Conservation (phyloP, 2,329 filamentous ascomycete species). For the Neurospora crassa region DNA sequence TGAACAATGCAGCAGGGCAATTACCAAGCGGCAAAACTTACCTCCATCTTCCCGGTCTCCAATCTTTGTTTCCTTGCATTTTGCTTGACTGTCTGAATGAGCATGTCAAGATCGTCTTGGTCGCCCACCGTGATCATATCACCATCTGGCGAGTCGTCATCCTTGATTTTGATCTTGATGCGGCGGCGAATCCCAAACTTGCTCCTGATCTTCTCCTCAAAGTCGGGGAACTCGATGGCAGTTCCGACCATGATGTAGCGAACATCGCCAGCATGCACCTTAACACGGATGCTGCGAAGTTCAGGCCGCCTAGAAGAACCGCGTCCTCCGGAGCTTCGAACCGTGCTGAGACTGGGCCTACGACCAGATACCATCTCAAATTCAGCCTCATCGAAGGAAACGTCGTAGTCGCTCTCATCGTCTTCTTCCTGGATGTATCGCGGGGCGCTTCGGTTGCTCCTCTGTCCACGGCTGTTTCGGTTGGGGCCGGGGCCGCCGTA, state of each 20-base stretch:
- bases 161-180: slow-evolving; percentile 83
- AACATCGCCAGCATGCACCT: slow-evolving; percentile 85
- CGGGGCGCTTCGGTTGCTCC: slow-evolving; percentile 33
- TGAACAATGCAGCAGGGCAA: background rate
- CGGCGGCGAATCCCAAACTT: slow-evolving; percentile 73
- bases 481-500: slow-evolving; percentile 34
- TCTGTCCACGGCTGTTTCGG: slow-evolving; percentile 27
- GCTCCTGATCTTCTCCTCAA: slow-evolving; percentile 69
- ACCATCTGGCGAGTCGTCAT: slow-evolving; percentile 65
- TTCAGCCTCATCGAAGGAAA: slow-evolving; percentile 63
- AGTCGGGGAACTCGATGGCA: slow-evolving; percentile 63
- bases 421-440: slow-evolving; percentile 75
- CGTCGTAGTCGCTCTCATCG: slow-evolving; percentile 62
- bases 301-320: slow-evolving; percentile 53
- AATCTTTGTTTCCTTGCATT: slow-evolving; percentile 61
- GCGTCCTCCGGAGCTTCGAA: slow-evolving; percentile 36
- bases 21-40: slow-evolving; percentile 36
- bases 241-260: slow-evolving; percentile 82
- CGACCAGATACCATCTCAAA: slow-evolving; percentile 67
- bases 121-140: slow-evolving; percentile 98
- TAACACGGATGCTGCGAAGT: slow-evolving; percentile 73
- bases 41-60: slow-evolving; percentile 92
- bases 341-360: slow-evolving; percentile 36
- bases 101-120: slow-evolving; percentile 90
- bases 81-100: slow-evolving; percentile 59